These are phyloP conservation scores for Metschnikowia matae DNA, from an alignment of 805 yeast species.

Conservation along the genomic window DNA sequence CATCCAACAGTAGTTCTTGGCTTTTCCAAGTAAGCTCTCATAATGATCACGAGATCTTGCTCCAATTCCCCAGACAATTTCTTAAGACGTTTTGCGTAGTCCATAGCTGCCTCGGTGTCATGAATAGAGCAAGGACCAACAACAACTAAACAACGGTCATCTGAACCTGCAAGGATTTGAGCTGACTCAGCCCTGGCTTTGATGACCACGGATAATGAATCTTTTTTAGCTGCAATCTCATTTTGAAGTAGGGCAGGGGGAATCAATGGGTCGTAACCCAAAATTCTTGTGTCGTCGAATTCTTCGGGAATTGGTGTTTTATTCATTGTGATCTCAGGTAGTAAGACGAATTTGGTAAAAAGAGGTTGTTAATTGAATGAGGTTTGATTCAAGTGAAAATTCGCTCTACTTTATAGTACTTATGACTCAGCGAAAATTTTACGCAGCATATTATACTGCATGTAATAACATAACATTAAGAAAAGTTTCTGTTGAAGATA, in stretches of 20 bases:
- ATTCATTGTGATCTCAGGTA: constrained; percentile 20
- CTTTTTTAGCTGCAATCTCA: constrained; percentile 66
- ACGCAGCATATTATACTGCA: constrained; percentile 15
- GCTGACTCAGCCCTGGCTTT: constrained; percentile 74
- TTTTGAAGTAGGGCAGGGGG: constrained; percentile 91
- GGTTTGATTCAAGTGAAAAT: not conserved
- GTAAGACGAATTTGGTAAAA: not conserved
- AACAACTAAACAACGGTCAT: constrained; percentile 82
- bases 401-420: constrained; percentile 1
- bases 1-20: constrained; percentile 99
- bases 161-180: constrained; percentile 70
- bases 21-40: constrained; percentile 97
- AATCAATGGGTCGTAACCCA: constrained; percentile 93
- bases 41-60: constrained; percentile 77
- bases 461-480: not conserved
- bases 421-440: constrained; percentile 18
- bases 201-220: constrained; percentile 59
- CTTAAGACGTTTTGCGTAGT: constrained; percentile 69
- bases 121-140: constrained; percentile 98
- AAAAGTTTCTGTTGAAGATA: not conserved
- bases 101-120: constrained; percentile 88
- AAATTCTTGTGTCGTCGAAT: constrained; percentile 69
- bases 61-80: constrained; percentile 57
- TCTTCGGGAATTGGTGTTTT: constrained; percentile 59
- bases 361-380: not conserved